Evolutionary conservation across 441 rosid species (phyloP).

Genomic region (Manihot esculenta): DNA sequence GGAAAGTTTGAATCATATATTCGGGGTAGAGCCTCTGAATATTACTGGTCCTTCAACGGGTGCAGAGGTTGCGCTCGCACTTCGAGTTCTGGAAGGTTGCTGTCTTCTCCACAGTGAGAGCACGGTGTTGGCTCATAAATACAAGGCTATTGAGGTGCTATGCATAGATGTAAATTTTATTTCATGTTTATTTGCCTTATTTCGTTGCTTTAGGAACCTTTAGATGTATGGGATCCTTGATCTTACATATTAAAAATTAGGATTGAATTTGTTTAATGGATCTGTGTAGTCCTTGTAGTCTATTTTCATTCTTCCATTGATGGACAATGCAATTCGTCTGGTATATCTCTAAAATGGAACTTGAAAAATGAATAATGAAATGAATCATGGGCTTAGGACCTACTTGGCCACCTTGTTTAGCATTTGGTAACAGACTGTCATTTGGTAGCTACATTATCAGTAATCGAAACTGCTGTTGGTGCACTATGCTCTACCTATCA

Average conservation of each 20-base stretch:
- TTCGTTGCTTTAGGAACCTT: too few species aligned
- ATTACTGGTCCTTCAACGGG: slow-evolving; percentile 80
- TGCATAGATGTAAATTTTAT: too few species aligned
- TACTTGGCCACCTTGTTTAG: background rate
- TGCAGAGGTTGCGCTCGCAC: slow-evolving; percentile 76
- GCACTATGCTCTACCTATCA: background rate
- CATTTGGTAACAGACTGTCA: background rate
- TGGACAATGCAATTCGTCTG: background rate
- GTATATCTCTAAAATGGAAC: background rate
- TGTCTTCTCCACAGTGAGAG: slow-evolving; percentile 83
- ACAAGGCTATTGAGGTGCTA: slow-evolving; percentile 69
- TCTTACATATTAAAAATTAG: slow-evolving; percentile 1
- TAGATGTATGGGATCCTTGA: background rate
- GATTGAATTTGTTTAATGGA: background rate
- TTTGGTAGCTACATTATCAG: background rate
- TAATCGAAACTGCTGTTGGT: background rate
- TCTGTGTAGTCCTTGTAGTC: background rate
- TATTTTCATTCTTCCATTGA: background rate
- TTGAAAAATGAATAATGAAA: too few species aligned
- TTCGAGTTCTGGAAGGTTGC: slow-evolving; percentile 89
- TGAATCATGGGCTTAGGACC: background rate
- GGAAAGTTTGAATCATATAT: slow-evolving; percentile 69
- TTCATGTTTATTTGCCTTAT: too few species aligned
- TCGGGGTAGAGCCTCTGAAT: slow-evolving; percentile 75
- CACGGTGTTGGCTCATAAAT: slow-evolving; percentile 70